Conservation (phyloP, 768 basidiomycete genomes). For the Tremella mesenterica region DNA sequence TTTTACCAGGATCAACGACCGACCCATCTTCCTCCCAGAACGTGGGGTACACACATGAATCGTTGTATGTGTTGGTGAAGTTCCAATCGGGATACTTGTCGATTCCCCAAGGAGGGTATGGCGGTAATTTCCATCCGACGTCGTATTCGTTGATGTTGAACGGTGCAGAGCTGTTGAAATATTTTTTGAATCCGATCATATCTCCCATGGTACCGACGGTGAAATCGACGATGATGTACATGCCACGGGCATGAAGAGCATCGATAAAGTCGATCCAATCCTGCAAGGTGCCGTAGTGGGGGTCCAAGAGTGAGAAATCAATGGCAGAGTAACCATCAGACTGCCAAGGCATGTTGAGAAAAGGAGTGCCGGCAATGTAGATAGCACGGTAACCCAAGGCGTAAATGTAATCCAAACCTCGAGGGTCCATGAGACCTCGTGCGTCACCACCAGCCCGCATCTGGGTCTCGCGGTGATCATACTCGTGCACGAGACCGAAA, state of each 20-base stretch:
- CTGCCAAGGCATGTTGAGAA: conserved; percentile 71
- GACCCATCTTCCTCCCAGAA: conserved; percentile 75
- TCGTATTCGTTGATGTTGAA: conserved; percentile 68
- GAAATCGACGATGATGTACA: conserved; percentile 91
- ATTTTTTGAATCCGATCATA: conserved; percentile 78
- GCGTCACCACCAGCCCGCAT: conserved; percentile 83
- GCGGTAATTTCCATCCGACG: conserved; percentile 63
- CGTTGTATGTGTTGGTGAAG: conserved; percentile 62
- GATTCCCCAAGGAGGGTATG: conserved; percentile 76
- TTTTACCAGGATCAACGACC: conserved; percentile 52
- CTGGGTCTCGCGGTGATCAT: conserved; percentile 79
- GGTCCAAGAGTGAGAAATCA: conserved; percentile 81
- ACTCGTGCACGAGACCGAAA: conserved; percentile 69
- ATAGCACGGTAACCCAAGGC: conserved; percentile 79
- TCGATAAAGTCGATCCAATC: conserved; percentile 74
- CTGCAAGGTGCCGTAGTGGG: conserved; percentile 76
- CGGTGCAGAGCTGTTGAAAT: conserved; percentile 69
- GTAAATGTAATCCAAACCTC: conserved; percentile 68
- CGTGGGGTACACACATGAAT: conserved; percentile 62
- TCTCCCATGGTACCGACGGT: conserved; percentile 89
- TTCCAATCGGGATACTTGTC: conserved; percentile 73
- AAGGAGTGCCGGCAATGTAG: conserved; percentile 87
- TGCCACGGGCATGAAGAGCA: conserved; percentile 65
- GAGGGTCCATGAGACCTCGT: conserved; percentile 59
- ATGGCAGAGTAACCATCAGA: conserved; percentile 77